Base-by-base conservation (phyloP, 257 asterid genomes). In the Anisodus tanguticus region DNA sequence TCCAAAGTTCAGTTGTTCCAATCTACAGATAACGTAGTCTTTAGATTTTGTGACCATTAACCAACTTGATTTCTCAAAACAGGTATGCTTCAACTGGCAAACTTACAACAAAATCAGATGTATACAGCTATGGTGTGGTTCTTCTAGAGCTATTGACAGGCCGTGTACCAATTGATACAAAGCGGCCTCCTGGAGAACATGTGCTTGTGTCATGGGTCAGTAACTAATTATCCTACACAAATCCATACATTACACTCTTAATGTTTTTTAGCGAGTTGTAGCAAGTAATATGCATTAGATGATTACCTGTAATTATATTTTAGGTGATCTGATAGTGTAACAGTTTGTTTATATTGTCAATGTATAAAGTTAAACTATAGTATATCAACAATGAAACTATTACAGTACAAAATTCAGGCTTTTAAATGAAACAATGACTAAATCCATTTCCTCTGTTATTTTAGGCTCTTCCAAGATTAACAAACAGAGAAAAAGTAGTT, bases 81-180 rank as follows among this genome's bases (percentile, higher is more conserved):
- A 94, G 97, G 93, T 93, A 94, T 87, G 97, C 97, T 77, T 91
- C 97, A 41, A 90, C 95, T 35, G 97, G 97, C 9, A 92, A 92
- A 88, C 97, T 94, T 35, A 93, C 98, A 8, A 93, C 97, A 4
- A 94, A 94, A 74, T 94, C 98, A 9, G 97, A 94, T 80, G 95
- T 92, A 37, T 94, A 93, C 83, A 94, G 97, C 87, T 94, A 93
- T 3, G 97, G 98, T 0, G 93, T 94, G 83, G 93, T 94, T 83
- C 93, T 94, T 51, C 66, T 94, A 62, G 98, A 94, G 93, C 90
- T 92, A 37, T 88, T 93, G 82, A 93, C 98, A 9, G 94, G 97
- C 0, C 94, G 98, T 5, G 88, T 90, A 13, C 98, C 98, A 0
- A 86, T 93, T 3, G 95, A 94, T 47, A 91, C 94, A 76, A 86